Evolutionary conservation across 192 early-diverging fungal genomes (phyloP).

Genomic region (Spizellomyces sp.): DNA sequence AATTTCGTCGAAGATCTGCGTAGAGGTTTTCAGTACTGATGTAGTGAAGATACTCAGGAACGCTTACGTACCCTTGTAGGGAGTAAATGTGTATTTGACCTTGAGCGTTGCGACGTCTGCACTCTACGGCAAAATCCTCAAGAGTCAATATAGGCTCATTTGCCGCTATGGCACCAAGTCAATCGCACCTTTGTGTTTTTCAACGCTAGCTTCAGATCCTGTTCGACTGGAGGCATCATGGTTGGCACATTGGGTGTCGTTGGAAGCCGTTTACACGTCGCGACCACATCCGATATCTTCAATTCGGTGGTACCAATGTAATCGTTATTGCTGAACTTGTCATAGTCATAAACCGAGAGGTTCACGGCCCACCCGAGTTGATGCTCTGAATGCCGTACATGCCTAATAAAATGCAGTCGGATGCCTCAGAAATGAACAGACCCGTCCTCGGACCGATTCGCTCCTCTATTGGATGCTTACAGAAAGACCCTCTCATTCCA

Average conservation of each 20-base stretch:
- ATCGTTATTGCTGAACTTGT: slow-evolving; percentile 71
- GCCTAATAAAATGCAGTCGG: slow-evolving; percentile 9
- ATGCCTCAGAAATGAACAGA: not conserved
- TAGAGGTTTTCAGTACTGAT: not conserved
- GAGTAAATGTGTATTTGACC: slow-evolving; percentile 66
- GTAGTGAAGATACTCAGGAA: not conserved
- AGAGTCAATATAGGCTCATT: not conserved
- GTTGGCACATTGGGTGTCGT: slow-evolving; percentile 23
- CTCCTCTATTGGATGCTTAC: not conserved
- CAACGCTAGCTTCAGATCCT: slow-evolving; percentile 17
- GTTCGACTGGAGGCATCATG: slow-evolving; percentile 13
- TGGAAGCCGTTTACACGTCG: slow-evolving; percentile 31
- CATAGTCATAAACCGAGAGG: slow-evolving; percentile 72
- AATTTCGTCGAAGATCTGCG: slow-evolving; percentile 62
- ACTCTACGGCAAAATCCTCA: slow-evolving; percentile 6
- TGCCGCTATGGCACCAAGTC: not conserved
- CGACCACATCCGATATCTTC: slow-evolving; percentile 54
- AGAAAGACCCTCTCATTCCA: slow-evolving; percentile 79
- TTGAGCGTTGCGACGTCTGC: slow-evolving; percentile 49
- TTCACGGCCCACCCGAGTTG: slow-evolving; percentile 40
- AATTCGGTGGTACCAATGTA: slow-evolving; percentile 56
- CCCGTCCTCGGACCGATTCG: slow-evolving; percentile 40
- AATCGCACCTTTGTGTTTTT: slow-evolving; percentile 15
- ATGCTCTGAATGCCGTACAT: slow-evolving; percentile 35
- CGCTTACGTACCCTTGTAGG: slow-evolving; percentile 46